Percentiles rank a stretch among this genome's conserved stretches.
Conservation (phyloP, 352 stramenopile genomes). For the Globisporangium paroecandrum region DNA sequence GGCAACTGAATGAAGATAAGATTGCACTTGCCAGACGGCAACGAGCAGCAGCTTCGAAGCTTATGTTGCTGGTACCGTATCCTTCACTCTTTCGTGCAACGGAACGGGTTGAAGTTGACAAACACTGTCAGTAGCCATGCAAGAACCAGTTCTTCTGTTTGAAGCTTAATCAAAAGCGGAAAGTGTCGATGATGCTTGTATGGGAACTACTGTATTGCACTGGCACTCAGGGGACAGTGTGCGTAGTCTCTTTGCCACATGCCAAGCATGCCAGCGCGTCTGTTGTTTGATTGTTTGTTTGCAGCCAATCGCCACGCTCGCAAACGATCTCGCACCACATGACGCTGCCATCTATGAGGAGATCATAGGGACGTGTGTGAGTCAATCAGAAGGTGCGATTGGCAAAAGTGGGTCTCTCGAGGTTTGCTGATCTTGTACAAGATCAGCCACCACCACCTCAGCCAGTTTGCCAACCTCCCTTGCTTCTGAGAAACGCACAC, state of each 20-base stretch:
- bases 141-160: not conserved
- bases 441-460: not conserved
- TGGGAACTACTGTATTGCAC: too few species aligned
- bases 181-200: too few species aligned
- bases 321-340: not conserved
- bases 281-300: too few species aligned
- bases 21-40: not conserved
- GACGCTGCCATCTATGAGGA: not conserved
- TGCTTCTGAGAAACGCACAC: not conserved
- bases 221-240: too few species aligned
- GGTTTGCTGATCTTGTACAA: not conserved
- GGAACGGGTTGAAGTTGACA: slow-evolving; percentile 4
- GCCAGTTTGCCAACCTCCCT: not conserved
- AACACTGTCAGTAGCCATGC: not conserved
- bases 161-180: not conserved
- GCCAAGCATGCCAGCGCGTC: too few species aligned
- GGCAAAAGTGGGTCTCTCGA: not conserved
- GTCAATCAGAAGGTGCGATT: slow-evolving; percentile 1
- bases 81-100: not conserved
- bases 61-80: not conserved
- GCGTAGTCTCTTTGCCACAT: too few species aligned
- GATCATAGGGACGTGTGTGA: not conserved
- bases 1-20: not conserved
- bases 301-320: not conserved
- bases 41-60: not conserved